A percentile compares a stretch with the other conserved stretches of the same genome.
Conservation (phyloP, 2,329 filamentous ascomycete species). For the Bisporella sp. region DNA sequence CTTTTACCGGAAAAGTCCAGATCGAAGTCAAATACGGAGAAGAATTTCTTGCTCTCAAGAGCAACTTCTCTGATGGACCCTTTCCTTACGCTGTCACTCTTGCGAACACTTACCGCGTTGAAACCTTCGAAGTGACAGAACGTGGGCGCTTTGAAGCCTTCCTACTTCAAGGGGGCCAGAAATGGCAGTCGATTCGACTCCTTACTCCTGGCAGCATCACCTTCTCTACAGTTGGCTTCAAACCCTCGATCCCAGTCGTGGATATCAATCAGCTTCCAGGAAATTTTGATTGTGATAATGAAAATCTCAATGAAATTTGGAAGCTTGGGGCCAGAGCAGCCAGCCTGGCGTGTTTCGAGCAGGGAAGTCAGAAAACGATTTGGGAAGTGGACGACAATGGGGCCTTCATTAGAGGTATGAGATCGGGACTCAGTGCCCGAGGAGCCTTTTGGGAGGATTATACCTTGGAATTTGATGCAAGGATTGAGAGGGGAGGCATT, state of each 20-base stretch:
- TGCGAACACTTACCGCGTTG: slow-evolving; percentile 30
- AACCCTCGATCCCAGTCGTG: slow-evolving; percentile 20
- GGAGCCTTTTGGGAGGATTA: slow-evolving; percentile 27
- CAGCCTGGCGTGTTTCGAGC: slow-evolving; percentile 30
- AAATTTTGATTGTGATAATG: slow-evolving; percentile 25
- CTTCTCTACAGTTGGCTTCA: slow-evolving; percentile 28
- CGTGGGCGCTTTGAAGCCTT: slow-evolving; percentile 25
- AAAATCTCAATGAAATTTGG: slow-evolving; percentile 29
- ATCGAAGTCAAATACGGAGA: slow-evolving; percentile 32
- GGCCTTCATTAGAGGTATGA: slow-evolving; percentile 28
- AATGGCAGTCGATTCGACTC: slow-evolving; percentile 33
- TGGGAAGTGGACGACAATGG: slow-evolving; percentile 30
- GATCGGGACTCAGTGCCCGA: slow-evolving; percentile 23
- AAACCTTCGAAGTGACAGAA: slow-evolving; percentile 32
- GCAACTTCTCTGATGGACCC: slow-evolving; percentile 28
- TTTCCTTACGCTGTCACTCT: slow-evolving; percentile 21
- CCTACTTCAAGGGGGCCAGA: slow-evolving; percentile 34
- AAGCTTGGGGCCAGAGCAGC: slow-evolving; percentile 30
- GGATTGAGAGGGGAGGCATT: slow-evolving; percentile 31
- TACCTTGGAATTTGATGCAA: slow-evolving; percentile 30
- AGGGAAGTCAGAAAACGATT: slow-evolving; percentile 29
- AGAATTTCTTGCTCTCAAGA: slow-evolving; percentile 23
- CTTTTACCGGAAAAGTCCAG: slow-evolving; percentile 22
- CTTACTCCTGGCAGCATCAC: slow-evolving; percentile 28
- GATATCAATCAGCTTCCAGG: slow-evolving; percentile 23